phyloP scores from a whole-genome alignment of 78 protist species.

The Tieghemostelium lacteum region DNA sequence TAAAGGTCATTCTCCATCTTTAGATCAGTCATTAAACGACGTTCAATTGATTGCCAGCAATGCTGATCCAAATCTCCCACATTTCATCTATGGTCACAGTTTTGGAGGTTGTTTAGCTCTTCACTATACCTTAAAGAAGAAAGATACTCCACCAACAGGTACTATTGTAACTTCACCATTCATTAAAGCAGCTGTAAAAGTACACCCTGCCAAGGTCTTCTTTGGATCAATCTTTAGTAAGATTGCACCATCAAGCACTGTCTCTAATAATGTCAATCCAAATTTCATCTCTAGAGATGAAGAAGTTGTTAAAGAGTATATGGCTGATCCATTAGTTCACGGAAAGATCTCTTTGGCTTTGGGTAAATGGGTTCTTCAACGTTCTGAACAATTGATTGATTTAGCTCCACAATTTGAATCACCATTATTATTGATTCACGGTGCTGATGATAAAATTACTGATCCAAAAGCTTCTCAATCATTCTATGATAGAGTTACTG shows the following conservation, averaged over 20 bases:
- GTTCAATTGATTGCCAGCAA: conserved; percentile 38
- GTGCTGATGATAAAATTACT: conserved; percentile 66
- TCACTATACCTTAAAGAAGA: conserved; percentile 44
- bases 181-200: conserved; percentile 32
- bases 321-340: conserved; percentile 27
- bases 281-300: conserved; percentile 16
- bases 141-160: conserved; percentile 43
- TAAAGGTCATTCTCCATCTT: conserved; percentile 71
- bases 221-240: conserved; percentile 37
- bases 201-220: conserved; percentile 9
- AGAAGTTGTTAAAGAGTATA: conserved; percentile 17
- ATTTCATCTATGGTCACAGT: conserved; percentile 75
- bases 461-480: conserved; percentile 67
- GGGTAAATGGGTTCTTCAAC: conserved; percentile 48
- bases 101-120: conserved; percentile 74
- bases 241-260: background rate
- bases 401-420: conserved; percentile 45
- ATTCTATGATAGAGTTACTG: conserved; percentile 48
- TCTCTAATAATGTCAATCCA: conserved; percentile 15
- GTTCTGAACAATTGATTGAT: conserved; percentile 30
- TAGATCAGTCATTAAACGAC: conserved; percentile 62
- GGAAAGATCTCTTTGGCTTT: conserved; percentile 58
- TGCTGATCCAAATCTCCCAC: conserved; percentile 48
- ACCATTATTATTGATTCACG: conserved; percentile 69
- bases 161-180: conserved; percentile 74